Evolutionary conservation across 768 basidiomycete genomes (phyloP), one percentile per base, ranked within the genome.

Genomic region (Hydnomerulius pinastri): DNA sequence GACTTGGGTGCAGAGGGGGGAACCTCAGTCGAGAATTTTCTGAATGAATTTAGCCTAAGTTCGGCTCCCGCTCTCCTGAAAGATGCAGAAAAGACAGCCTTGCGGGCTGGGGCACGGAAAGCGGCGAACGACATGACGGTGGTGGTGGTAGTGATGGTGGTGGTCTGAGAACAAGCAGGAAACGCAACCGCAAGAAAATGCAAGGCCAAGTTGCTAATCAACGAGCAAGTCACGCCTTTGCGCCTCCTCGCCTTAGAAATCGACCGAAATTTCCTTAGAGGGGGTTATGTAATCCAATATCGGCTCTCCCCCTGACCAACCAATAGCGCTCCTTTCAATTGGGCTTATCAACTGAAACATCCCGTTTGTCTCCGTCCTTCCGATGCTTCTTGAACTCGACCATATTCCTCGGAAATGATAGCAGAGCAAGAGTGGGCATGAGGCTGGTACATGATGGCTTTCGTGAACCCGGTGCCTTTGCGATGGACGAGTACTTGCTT

Each of bases 1-100:
- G 78, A 77, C 55, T 81, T 81, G 17, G 79, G 69, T 12, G 64
- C 53, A 20, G 74, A 69, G 42, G 63, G 58, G 12, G 79, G 73
- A 1, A 75, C 59, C 17, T 74, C 70, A 10, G 86, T 85, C 3
- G 87, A 81, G 69, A 75, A 89, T 35, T 71, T 74, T 61, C 87
- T 79, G 69, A 78, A 80, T 12, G 77, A 67, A 8, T 73, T 51
- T 20, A 59, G 59, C 57, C 79, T 73, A 55, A 75, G 51, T 42
- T 65, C 60, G 7, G 58, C 24, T 59, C 65, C 51, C 48, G 55
- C n/a, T 62, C 68, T 53, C 50, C 58, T 38, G 58, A 54, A 23
- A 50, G 64, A 48, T 48, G 57, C 41, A 40, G 74, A 61, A 50
- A 65, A 54, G 38, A 73, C 67, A 42, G 73, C 71, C 55, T 70